Evolutionary conservation across 2,329 filamentous ascomycete species (phyloP), one percentile per base, ranked within the genome.

Genomic region (Phoma herbarum): DNA sequence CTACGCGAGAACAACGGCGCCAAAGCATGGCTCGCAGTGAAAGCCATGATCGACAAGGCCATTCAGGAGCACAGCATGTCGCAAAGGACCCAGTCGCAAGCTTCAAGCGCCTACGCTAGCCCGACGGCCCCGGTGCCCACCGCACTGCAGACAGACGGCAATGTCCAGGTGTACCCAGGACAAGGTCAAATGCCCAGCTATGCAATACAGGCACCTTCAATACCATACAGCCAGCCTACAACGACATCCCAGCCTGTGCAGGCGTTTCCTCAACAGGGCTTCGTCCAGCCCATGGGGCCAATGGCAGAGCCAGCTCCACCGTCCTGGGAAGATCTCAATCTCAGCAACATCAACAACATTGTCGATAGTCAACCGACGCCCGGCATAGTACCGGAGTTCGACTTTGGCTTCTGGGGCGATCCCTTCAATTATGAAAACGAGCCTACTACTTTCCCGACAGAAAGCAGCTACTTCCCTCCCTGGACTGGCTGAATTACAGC

Each of bases 351-450:
- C 22, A 72, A 72, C 52, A 74, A 71, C 44, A 74, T 75, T 18
- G 66, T 73, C 4, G 69, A 72, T 46, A 57, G 68, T 10, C 61
- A 67, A 23, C 58, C 63, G 10, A 63, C 62, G 9, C 65, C 65
- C n/a, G 69, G 69, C 3, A 57, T 74, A 16, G 54, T 75, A 29
- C 71, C 73, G 6, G 74, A 77, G 26, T 75, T 77, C 43, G 75
- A 78, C 46, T 78, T 75, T 56, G 76, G 75, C 4, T 77, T 76
- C 49, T 77, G 75, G 75, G 75, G 75, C 22, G 75, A 76, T 52
- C 74, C 75, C 1, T 72, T 76, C 52, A 74, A 72, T 37, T 74
- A 75, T 31, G 67, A 68, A 26, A 73, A 66, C 26, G 73, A 75
- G 41, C 65, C 67, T 31, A 59, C 49, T 31, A 62, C 65, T 4